phyloP scores from a whole-genome alignment of 1,139 yeast species.

The Pichia sp. region DNA sequence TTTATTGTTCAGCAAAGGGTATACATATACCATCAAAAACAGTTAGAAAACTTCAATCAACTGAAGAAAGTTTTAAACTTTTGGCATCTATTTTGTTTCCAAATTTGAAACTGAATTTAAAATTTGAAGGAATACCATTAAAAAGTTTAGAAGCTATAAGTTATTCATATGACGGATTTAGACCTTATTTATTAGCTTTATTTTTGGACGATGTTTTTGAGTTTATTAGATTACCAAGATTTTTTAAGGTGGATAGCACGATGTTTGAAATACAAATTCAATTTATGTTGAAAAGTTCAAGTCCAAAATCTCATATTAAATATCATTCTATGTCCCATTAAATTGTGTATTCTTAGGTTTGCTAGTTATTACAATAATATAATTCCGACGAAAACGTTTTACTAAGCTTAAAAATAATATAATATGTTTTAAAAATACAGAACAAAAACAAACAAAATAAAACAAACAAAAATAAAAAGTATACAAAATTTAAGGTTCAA shows the following conservation, averaged over 20 bases:
- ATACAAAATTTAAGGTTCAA: not conserved
- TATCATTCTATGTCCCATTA: not conserved
- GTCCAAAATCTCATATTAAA: not conserved
- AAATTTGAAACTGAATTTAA: slow-evolving; percentile 5
- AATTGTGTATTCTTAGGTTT: not conserved
- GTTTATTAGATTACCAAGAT: slow-evolving; percentile 20
- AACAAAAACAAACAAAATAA: too few species aligned
- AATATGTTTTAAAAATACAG: not conserved
- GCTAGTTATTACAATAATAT: not conserved
- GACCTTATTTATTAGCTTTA: slow-evolving; percentile 18
- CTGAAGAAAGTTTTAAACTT: slow-evolving; percentile 14
- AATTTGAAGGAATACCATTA: slow-evolving; percentile 2
- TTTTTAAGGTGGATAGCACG: slow-evolving; percentile 18
- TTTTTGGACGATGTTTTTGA: slow-evolving; percentile 17
- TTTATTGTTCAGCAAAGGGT: slow-evolving; percentile 14
- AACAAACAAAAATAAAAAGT: not conserved
- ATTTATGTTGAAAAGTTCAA: slow-evolving; percentile 2
- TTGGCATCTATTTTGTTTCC: slow-evolving; percentile 19
- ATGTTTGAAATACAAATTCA: slow-evolving; percentile 22
- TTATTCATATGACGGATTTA: slow-evolving; percentile 18
- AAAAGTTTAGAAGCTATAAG: slow-evolving; percentile 8
- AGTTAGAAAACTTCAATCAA: slow-evolving; percentile 14
- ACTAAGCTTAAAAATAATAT: not conserved
- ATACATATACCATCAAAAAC: slow-evolving; percentile 11
- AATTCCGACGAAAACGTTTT: not conserved